Evolutionary conservation across 208 protist species (phyloP).

Genomic region (Crithidia bombi): DNA sequence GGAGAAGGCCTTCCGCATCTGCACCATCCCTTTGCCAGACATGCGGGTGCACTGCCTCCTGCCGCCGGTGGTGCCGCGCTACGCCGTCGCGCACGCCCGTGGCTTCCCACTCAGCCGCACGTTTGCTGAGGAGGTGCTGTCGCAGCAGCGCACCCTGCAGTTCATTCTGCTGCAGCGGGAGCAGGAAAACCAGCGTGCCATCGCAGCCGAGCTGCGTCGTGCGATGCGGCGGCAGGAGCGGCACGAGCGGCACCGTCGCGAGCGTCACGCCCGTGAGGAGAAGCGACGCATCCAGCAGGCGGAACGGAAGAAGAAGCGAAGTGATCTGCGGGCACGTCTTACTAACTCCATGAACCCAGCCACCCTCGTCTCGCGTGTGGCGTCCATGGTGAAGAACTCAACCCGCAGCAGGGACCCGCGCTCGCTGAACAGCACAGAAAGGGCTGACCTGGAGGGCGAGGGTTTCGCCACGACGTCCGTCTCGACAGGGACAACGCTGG

Average conservation of each 20-base stretch:
- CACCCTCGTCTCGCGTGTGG: slow-evolving; percentile 26
- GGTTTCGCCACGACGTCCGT: background rate
- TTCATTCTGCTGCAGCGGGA: slow-evolving; percentile 45
- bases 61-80: slow-evolving; percentile 60
- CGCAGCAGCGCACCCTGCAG: slow-evolving; percentile 58
- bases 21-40: slow-evolving; percentile 70
- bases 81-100: slow-evolving; percentile 59
- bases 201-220: slow-evolving; percentile 17
- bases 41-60: slow-evolving; percentile 67
- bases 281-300: slow-evolving; percentile 14
- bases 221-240: slow-evolving; percentile 31
- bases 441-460: slow-evolving; percentile 2
- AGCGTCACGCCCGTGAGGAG: slow-evolving; percentile 30
- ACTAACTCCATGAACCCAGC: slow-evolving; percentile 21
- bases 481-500: background rate
- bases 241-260: slow-evolving; percentile 11
- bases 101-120: slow-evolving; percentile 56
- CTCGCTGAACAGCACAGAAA: background rate
- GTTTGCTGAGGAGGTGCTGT: slow-evolving; percentile 70
- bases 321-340: slow-evolving; percentile 3
- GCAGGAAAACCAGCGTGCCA: slow-evolving; percentile 34
- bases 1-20: slow-evolving; percentile 49
- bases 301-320: slow-evolving; percentile 10
- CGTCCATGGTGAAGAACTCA: slow-evolving; percentile 29
- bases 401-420: background rate